These are phyloP conservation scores for Salix exigua DNA, from an alignment of 345 rosid genomes.

Conservation along the genomic window DNA sequence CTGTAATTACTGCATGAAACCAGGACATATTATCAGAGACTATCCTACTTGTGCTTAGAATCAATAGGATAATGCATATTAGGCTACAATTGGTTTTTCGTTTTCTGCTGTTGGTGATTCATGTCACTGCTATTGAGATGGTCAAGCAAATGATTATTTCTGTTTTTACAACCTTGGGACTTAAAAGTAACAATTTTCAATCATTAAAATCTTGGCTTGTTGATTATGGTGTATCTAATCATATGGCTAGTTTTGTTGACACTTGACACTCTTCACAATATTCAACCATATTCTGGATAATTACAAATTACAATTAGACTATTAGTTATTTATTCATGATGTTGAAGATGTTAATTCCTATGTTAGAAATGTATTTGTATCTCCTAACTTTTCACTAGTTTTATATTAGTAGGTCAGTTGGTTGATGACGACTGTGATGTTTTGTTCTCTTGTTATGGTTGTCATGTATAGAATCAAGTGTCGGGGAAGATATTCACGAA, in stretches of 20 bases:
- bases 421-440: neutral
- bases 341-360: neutral
- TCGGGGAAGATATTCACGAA: neutral
- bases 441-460: neutral
- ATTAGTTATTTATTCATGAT: neutral
- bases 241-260: neutral
- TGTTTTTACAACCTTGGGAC: neutral
- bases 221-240: neutral
- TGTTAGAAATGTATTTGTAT: neutral
- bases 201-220: neutral
- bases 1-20: slow-evolving; percentile 8
- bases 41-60: slow-evolving; percentile 1
- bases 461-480: neutral
- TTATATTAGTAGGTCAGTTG: neutral
- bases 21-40: slow-evolving; percentile 2
- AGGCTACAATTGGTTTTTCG: neutral
- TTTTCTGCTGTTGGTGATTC: neutral
- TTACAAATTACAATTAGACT: neutral
- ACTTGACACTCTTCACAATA: neutral
- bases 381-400: neutral
- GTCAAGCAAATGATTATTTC: slow-evolving; percentile 6
- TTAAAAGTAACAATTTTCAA: slow-evolving; percentile 10
- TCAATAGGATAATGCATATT: neutral
- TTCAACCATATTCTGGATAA: neutral
- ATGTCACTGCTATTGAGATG: neutral